Evolutionary conservation across 305 asterid genomes (phyloP), one percentile per base, ranked within the genome.

Genomic region (Solanum chacoense): DNA sequence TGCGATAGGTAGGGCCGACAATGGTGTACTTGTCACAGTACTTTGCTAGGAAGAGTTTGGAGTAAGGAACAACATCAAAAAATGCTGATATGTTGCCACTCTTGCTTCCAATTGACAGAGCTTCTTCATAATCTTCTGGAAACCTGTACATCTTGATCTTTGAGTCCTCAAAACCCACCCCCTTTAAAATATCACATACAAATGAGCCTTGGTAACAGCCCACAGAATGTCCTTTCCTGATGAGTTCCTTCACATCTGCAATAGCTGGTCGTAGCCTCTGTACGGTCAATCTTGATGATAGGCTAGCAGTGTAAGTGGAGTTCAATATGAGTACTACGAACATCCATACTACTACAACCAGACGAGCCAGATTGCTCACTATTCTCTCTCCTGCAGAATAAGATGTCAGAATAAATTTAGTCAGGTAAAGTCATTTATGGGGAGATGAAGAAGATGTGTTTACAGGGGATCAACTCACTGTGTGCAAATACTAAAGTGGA

Each of bases 221-320:
- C 20, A 93, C 91, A 40, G 22, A 69, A 76, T 87, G 90, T 59
- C 92, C 91, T 20, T 69, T 91, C 85, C 78, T 85, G 36, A 77
- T 86, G 20, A 93, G 94, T 35, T 87, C 91, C n/a, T 87, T 83
- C 59, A 77, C 91, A 85, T 93, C 93, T 28, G 72, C 88, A 69
- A 89, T 81, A 12, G 87, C 38, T 10, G 90, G 89, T 89, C 74
- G 75, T 81, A 88, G 89, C 86, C 90, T 89, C 55, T 88, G 89
- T 20, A 88, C 85, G 18, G 95, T 93, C 36, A 93, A 88, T 89
- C 90, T 91, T 74, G 95, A 91, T 26, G 95, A 93, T 67, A 92
- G 91, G 89, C 93, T 93, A 32, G 94, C 93, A 18, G 93, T 93
- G 91, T 93, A 93, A 37, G 94, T 92, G 34, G 95, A 93, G 92